phyloP scores from a whole-genome alignment of 2,329 filamentous ascomycete species.

The Penicillium corylophilum region DNA sequence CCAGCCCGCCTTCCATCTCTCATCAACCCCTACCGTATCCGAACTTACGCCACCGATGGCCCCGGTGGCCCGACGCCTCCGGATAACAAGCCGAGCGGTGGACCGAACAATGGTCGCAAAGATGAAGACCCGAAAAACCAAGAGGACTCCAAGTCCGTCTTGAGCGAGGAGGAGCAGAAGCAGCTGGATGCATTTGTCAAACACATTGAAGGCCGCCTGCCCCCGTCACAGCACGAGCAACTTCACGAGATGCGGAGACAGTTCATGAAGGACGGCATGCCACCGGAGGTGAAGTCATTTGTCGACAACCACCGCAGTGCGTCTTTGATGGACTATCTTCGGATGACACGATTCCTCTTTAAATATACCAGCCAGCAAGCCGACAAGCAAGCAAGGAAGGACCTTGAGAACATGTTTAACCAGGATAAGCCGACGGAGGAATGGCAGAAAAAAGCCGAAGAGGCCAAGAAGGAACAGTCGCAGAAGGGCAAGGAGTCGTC shows the following conservation, averaged over 20 bases:
- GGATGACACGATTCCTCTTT: conserved; percentile 57
- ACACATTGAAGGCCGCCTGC: conserved; percentile 59
- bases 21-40: conserved; percentile 32
- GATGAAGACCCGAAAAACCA: conserved; percentile 33
- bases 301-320: conserved; percentile 56
- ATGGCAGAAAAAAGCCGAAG: conserved; percentile 20
- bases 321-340: conserved; percentile 59
- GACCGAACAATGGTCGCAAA: conserved; percentile 39
- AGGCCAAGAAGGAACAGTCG: conserved; percentile 12
- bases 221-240: conserved; percentile 59
- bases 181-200: conserved; percentile 58
- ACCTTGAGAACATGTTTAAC: neutral
- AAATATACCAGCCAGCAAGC: conserved; percentile 55
- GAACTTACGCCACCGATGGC: conserved; percentile 47
- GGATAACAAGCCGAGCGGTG: conserved; percentile 43
- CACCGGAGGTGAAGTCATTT: conserved; percentile 64
- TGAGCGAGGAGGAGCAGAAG: conserved; percentile 58
- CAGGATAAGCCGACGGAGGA: conserved; percentile 27
- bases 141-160: conserved; percentile 41
- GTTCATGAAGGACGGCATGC: conserved; percentile 68
- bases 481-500: neutral
- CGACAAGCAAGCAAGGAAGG: conserved; percentile 33
- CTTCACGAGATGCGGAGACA: conserved; percentile 61
- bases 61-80: conserved; percentile 47
- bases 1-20: conserved; percentile 41